These are phyloP conservation scores for Microstegium vimineum DNA, from an alignment of 176 grass and related monocot species.

Conservation along the genomic window DNA sequence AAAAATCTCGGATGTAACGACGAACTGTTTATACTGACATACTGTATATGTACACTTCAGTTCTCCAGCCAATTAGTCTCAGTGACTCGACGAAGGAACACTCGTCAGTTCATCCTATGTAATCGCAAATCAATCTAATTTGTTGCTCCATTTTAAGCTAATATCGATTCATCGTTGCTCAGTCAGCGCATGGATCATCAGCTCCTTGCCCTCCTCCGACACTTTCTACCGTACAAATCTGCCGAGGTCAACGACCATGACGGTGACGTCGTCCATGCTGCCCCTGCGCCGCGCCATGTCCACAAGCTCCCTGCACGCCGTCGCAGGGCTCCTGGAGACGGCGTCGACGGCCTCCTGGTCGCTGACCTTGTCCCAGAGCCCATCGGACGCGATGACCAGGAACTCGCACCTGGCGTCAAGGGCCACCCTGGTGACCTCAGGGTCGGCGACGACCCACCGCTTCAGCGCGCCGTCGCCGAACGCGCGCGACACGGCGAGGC, in stretches of 20 bases:
- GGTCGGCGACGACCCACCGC: constrained; percentile 52
- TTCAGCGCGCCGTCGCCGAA: constrained; percentile 50
- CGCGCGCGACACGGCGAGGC: constrained; percentile 61
- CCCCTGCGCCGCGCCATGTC: constrained; percentile 50
- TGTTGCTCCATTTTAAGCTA: background rate
- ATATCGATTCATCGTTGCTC: background rate
- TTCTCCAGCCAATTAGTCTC: no score
- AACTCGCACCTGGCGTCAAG: constrained; percentile 52
- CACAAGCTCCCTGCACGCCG: constrained; percentile 48
- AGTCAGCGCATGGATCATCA: no score
- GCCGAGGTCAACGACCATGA: constrained; percentile 70
- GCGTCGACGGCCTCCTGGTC: constrained; percentile 82
- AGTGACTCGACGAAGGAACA: no score
- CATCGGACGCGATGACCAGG: constrained; percentile 76
- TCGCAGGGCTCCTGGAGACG: background rate
- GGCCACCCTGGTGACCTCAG: constrained; percentile 16
- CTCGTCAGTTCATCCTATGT: no score
- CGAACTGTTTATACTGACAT: no score
- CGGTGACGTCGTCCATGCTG: constrained; percentile 75
- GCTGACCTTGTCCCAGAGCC: constrained; percentile 79
- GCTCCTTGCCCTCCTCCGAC: background rate
- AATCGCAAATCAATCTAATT: no score
- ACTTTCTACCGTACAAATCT: constrained; percentile 18
- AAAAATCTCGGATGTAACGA: no score
- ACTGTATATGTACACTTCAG: no score